Conservation (phyloP, 768 basidiomycete genomes). For the Termitomyces sp. region DNA sequence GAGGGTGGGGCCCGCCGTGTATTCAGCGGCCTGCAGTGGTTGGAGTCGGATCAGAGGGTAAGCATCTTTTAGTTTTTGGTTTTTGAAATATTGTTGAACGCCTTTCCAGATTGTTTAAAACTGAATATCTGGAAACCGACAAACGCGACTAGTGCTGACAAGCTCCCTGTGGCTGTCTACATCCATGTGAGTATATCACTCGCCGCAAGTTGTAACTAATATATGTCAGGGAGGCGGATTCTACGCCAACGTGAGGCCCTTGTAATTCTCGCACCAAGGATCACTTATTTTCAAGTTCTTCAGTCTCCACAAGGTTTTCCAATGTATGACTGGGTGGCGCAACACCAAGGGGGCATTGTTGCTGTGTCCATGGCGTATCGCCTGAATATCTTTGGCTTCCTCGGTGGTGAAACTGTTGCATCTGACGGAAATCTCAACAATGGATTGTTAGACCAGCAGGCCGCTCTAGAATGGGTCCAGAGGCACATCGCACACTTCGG, state of each 20-base stretch:
- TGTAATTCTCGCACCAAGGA: neutral
- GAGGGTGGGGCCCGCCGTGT: constrained; percentile 39
- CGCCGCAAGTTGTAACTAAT: neutral
- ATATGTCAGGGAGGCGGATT: neutral
- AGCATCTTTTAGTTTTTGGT: neutral
- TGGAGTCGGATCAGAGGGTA: constrained; percentile 40
- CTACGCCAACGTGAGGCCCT: neutral
- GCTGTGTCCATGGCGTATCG: constrained; percentile 29
- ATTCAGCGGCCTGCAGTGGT: constrained; percentile 40
- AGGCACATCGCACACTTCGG: constrained; percentile 30
- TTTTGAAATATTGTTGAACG: neutral
- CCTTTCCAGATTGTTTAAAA: constrained; percentile 29
- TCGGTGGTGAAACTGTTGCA: constrained; percentile 21
- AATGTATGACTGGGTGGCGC: constrained; percentile 40
- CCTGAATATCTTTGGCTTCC: constrained; percentile 22
- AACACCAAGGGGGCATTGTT: constrained; percentile 26
- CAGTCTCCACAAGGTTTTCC: constrained; percentile 43
- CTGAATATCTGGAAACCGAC: constrained; percentile 39
- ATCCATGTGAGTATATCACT: constrained; percentile 27
- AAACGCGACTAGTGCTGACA: constrained; percentile 23
- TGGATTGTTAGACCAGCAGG: constrained; percentile 36
- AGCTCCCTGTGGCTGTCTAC: constrained; percentile 36
- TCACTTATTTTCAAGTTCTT: neutral
- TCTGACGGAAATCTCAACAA: constrained; percentile 33
- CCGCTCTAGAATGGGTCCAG: constrained; percentile 34